phyloP scores from a whole-genome alignment of 345 rosid species.

The Conringia planisiliqua region DNA sequence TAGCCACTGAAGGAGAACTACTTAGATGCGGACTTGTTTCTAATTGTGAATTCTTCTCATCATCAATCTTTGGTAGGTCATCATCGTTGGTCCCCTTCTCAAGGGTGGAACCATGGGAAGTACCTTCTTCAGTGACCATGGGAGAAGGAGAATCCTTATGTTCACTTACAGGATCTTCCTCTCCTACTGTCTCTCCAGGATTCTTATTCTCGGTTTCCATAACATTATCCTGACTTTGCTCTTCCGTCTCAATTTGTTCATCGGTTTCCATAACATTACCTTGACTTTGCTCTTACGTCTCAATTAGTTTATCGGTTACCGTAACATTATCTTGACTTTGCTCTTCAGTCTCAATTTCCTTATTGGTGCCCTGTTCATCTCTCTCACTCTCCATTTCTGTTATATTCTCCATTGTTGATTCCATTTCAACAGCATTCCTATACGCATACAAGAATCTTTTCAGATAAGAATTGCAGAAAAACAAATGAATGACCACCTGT shows the following conservation, averaged over 20 bases:
- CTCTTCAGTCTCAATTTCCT: slow-evolving; percentile 1
- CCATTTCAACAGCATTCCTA: slow-evolving; percentile 32
- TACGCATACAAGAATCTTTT: not conserved
- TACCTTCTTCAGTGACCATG: slow-evolving; percentile 21
- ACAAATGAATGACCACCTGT: not conserved
- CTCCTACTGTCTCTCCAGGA: slow-evolving; percentile 8
- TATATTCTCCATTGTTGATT: slow-evolving; percentile 13
- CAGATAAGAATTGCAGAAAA: slow-evolving; percentile 3
- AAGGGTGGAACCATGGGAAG: slow-evolving; percentile 7
- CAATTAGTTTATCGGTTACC: too few relatives aligned
- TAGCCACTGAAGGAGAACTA: slow-evolving; percentile 21
- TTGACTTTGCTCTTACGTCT: too few relatives aligned
- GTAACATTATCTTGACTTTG: not conserved
- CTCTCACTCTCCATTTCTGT: slow-evolving; percentile 15
- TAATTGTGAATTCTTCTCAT: slow-evolving; percentile 21
- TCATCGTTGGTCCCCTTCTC: slow-evolving; percentile 6
- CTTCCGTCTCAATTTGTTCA: not conserved
- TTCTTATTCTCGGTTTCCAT: slow-evolving; percentile 9
- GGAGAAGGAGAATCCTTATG: slow-evolving; percentile 27
- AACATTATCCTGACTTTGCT: not conserved
- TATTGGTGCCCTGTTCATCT: not conserved
- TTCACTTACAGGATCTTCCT: slow-evolving; percentile 10
- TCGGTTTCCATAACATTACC: too few relatives aligned
- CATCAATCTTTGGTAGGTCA: slow-evolving; percentile 15
- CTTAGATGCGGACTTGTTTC: slow-evolving; percentile 16